Percentiles rank a stretch among this genome's conserved stretches.
Evolutionary conservation across 371 early-diverging fungal genomes (phyloP).

Genomic region (Circinella minor): DNA sequence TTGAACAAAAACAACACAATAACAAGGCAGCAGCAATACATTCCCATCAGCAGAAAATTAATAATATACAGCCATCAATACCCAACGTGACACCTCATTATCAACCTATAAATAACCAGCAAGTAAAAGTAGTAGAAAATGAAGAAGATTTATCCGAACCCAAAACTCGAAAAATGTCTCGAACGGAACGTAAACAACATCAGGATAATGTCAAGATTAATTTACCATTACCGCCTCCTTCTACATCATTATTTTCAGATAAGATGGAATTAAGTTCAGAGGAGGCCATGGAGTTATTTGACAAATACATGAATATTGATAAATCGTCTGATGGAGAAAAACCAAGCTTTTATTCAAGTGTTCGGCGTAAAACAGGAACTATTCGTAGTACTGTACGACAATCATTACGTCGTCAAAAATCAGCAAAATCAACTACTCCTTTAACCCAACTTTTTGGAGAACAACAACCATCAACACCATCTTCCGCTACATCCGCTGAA

Average conservation of each 20-base stretch:
- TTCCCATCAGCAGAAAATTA: not conserved
- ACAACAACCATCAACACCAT: not conserved
- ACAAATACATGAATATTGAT: constrained; percentile 27
- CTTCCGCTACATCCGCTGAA: not conserved
- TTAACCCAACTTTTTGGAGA: constrained; percentile 20
- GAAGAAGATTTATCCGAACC: not conserved
- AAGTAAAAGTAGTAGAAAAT: not conserved
- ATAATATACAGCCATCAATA: no score
- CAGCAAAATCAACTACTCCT: constrained; percentile 25
- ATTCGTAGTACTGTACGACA: constrained; percentile 26
- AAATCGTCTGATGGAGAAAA: not conserved
- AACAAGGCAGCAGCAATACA: not conserved
- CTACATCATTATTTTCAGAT: constrained; percentile 42
- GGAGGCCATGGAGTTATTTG: constrained; percentile 33
- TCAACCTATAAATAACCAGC: not conserved
- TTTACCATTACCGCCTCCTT: constrained; percentile 35
- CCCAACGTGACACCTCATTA: not conserved
- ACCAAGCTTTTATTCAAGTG: constrained; percentile 10
- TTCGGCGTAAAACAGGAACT: constrained; percentile 25
- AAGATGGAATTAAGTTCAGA: constrained; percentile 41
- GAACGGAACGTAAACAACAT: constrained; percentile 6
- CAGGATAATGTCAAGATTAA: constrained; percentile 10
- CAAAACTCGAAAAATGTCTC: constrained; percentile 21
- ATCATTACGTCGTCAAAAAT: constrained; percentile 30
- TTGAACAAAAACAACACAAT: not conserved